Evolutionary conservation across 768 basidiomycete genomes (phyloP), one percentile per base, ranked within the genome.

Genomic region (Mycena amicta): DNA sequence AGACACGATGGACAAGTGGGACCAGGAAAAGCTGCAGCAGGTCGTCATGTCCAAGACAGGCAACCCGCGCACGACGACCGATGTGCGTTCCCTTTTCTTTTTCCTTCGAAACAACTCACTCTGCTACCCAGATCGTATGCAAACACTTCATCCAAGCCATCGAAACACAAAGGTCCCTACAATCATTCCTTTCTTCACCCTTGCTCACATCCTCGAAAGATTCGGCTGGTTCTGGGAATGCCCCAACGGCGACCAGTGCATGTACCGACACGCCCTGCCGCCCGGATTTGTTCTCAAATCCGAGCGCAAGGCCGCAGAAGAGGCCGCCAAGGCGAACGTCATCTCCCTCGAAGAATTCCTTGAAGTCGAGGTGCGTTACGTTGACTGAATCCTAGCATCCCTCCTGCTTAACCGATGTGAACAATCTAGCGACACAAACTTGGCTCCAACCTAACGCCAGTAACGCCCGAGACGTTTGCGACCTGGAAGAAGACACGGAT

Each of bases 1-100:
- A 95, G 95, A 98, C 75, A 95, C 93, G 12, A 98, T 98, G 97
- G 95, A 97, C 66, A 86, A 79, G 61, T 99, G 97, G 97, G 94
- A 97, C 74, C 92, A 98, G 60, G 94, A 88, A 68, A 98, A 98
- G 75, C 77, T 99, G 56, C 81, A 86, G 37, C 85, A 76, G n/a
- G 97, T 98, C 55, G 93, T 98, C 1, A 65, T 86, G 18, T 90
- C 88, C 11, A 95, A 94, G 73, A 82, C 86, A 61, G 95, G 95
- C 26, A 97, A 95, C 74, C 93, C 92, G 51, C 83, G 88, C 64
- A 96, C 92, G 25, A 90, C 88, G 2, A 98, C 96, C 33, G 96
- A 98, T 69, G 93, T 94, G 66, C 37, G 77, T 70, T 31, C 20
- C 31, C 23, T 54, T 47, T 54, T 28, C 30, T 16, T 39, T 45